These are phyloP conservation scores for Acer negundo DNA, from an alignment of 345 rosid species.

Conservation along the genomic window DNA sequence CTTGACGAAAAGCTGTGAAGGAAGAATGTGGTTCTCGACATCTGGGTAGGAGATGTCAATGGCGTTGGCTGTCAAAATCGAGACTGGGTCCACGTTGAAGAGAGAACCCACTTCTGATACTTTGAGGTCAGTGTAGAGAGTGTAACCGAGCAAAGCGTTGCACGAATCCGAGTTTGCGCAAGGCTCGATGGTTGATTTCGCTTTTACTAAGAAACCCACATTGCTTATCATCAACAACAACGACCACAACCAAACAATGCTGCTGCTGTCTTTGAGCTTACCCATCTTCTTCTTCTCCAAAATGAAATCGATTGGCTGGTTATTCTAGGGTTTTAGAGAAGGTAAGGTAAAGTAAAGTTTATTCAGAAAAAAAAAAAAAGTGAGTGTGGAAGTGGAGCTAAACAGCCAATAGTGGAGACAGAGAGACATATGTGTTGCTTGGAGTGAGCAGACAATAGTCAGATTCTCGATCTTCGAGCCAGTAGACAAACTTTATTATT, in stretches of 20 bases:
- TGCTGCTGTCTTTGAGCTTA: slow-evolving; percentile 22
- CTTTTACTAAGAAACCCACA: slow-evolving; percentile 27
- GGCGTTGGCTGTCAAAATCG: slow-evolving; percentile 78
- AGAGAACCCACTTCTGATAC: slow-evolving; percentile 89
- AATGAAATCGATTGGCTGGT: not conserved
- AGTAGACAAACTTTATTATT: not conserved
- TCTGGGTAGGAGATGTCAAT: slow-evolving; percentile 92
- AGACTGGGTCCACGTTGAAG: slow-evolving; percentile 83
- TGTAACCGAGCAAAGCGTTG: slow-evolving; percentile 85
- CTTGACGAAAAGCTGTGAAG: slow-evolving; percentile 75
- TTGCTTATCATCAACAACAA: slow-evolving; percentile 34
- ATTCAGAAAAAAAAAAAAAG: not conserved
- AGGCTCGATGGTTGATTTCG: slow-evolving; percentile 95
- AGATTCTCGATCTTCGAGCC: slow-evolving; percentile 41
- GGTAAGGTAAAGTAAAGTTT: not conserved
- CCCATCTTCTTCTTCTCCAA: slow-evolving; percentile 33
- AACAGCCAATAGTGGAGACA: not conserved
- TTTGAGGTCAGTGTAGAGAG: slow-evolving; percentile 90
- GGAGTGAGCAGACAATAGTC: slow-evolving; percentile 34
- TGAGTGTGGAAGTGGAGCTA: slow-evolving; percentile 13
- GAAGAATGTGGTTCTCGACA: slow-evolving; percentile 91
- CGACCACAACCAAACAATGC: not conserved
- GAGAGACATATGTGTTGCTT: slow-evolving; percentile 17
- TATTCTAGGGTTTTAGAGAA: slow-evolving; percentile 20
- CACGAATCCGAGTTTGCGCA: slow-evolving; percentile 82